phyloP scores from a whole-genome alignment of 2,329 filamentous ascomycete species.

The Fusarium brachygibbosum region DNA sequence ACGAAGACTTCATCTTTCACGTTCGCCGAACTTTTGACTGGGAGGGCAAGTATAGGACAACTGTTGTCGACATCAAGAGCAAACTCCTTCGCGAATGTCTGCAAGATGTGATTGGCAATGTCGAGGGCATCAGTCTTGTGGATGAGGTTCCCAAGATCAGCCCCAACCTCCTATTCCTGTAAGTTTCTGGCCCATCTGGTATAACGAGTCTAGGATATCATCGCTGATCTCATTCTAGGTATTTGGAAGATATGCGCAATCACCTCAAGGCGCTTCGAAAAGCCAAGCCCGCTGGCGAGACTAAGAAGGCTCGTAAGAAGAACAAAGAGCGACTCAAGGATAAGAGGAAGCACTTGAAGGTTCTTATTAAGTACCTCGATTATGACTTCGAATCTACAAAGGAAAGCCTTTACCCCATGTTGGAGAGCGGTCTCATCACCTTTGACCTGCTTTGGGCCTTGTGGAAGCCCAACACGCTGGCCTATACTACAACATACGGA shows the following conservation, averaged over 20 bases:
- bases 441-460: constrained; percentile 91
- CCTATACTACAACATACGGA: constrained; percentile 82
- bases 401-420: constrained; percentile 81
- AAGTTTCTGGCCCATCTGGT: constrained; percentile 38
- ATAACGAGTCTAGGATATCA: too few species aligned
- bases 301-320: constrained; percentile 72
- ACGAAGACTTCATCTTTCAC: constrained; percentile 85
- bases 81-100: constrained; percentile 78
- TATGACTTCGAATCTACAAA: constrained; percentile 84
- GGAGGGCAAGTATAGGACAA: constrained; percentile 82
- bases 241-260: constrained; percentile 81
- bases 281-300: constrained; percentile 61
- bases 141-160: constrained; percentile 82
- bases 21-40: constrained; percentile 86
- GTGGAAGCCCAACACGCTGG: constrained; percentile 88
- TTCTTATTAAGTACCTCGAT: constrained; percentile 82
- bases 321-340: constrained; percentile 68
- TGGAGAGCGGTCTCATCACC: constrained; percentile 86
- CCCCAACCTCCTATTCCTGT: constrained; percentile 78
- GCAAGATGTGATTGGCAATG: constrained; percentile 55
- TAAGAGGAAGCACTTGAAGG: constrained; percentile 76
- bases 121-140: constrained; percentile 76
- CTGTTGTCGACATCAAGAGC: constrained; percentile 87
- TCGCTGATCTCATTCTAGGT: constrained; percentile 60
- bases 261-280: constrained; percentile 75